A percentile compares a stretch with the other conserved stretches of the same genome.
Evolutionary conservation across 768 basidiomycete genomes (phyloP).

Genomic region (Sarcomyxa edulis): DNA sequence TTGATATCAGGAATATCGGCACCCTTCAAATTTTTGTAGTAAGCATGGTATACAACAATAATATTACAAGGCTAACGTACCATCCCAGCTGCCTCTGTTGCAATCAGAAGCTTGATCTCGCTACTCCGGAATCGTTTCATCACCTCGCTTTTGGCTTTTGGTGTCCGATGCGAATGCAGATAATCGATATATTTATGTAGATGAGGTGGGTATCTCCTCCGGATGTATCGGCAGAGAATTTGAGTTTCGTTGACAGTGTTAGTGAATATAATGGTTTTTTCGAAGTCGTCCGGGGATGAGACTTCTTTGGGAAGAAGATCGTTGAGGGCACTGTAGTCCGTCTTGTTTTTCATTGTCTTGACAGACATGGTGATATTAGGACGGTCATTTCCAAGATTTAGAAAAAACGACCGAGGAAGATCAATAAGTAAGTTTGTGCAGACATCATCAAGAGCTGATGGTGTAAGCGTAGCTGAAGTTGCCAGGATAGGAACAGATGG

Average conservation of each 20-base stretch:
- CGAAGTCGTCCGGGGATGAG: conserved; percentile 5
- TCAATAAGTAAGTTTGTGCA: conserved; percentile 2
- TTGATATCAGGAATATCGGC: conserved; percentile 7
- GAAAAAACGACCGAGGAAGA: conserved; percentile 23
- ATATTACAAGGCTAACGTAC: conserved; percentile 16
- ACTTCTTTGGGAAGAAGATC: conserved; percentile 13
- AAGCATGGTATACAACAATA: not conserved
- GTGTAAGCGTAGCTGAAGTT: conserved; percentile 80
- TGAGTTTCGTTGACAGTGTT: conserved; percentile 13
- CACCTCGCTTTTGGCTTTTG: conserved; percentile 4
- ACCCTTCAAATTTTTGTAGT: conserved; percentile 1
- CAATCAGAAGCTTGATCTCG: conserved; percentile 7
- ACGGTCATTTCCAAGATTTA: conserved; percentile 27
- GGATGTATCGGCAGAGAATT: conserved; percentile 8
- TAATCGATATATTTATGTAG: conserved; percentile 14
- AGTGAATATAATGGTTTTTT: conserved; percentile 18
- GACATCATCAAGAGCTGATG: conserved; percentile 72
- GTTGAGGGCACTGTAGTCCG: conserved; percentile 10
- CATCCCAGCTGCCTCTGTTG: conserved; percentile 13
- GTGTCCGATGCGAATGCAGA: conserved; percentile 17
- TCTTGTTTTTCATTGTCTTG: conserved; percentile 11
- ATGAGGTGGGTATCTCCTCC: conserved; percentile 6
- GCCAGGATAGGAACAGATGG: conserved; percentile 73
- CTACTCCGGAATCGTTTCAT: conserved; percentile 5
- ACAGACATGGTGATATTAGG: conserved; percentile 15